phyloP scores from a whole-genome alignment of 345 rosid species.

The Noccaea caerulescens region DNA sequence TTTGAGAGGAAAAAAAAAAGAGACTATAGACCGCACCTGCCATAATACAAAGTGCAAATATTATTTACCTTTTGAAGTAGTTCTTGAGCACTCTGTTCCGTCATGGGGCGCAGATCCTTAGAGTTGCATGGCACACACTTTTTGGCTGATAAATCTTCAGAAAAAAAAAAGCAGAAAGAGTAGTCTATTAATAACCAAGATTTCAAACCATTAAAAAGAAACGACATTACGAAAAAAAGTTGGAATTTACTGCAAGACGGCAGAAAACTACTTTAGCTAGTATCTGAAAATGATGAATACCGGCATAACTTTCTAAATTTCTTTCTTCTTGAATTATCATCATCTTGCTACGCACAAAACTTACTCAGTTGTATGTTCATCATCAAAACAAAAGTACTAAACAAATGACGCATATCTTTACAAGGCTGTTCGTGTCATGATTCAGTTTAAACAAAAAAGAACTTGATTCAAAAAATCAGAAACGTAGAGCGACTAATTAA shows the following conservation, averaged over 20 bases:
- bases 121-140: constrained; percentile 88
- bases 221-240: background rate
- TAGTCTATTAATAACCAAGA: constrained; percentile 6
- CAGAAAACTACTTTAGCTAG: constrained; percentile 16
- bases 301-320: background rate
- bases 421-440: background rate
- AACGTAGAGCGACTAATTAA: constrained; percentile 26
- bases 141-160: constrained; percentile 65
- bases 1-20: constrained; percentile 8
- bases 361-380: too few relatives aligned
- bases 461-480: background rate
- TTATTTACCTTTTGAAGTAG: constrained; percentile 62
- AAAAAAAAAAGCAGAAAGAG: constrained; percentile 26
- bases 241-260: background rate
- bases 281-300: constrained; percentile 15
- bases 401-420: background rate
- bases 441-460: background rate
- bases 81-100: constrained; percentile 66
- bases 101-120: constrained; percentile 84
- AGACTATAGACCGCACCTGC: background rate
- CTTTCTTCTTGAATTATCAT: background rate
- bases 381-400: constrained; percentile 7
- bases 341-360: too few relatives aligned
- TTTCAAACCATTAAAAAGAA: background rate
- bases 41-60: constrained; percentile 2